These are phyloP conservation scores for Clohesyomyces aquaticus DNA, from an alignment of 495 filamentous ascomycete species.

Conservation along the genomic window DNA sequence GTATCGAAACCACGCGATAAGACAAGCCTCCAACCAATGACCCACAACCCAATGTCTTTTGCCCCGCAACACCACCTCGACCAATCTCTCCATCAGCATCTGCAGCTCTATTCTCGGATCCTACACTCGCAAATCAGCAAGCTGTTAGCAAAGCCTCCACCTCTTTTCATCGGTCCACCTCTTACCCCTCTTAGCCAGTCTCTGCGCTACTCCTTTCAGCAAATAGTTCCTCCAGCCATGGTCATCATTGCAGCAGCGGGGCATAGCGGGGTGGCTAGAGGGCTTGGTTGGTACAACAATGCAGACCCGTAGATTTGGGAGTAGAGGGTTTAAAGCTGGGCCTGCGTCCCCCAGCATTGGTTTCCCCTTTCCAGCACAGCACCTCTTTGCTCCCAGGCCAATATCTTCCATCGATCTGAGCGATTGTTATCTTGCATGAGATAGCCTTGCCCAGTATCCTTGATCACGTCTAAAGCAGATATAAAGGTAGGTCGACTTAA, in stretches of 20 bases:
- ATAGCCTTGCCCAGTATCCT: neutral
- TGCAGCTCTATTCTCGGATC: neutral
- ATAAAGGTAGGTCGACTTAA: neutral
- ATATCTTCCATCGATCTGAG: conserved; percentile 12
- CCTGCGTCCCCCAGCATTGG: conserved; percentile 19
- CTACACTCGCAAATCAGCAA: conserved; percentile 2
- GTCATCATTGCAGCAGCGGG: neutral
- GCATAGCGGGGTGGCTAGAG: neutral
- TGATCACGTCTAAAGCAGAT: neutral
- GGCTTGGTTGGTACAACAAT: neutral
- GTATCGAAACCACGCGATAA: conserved; percentile 23
- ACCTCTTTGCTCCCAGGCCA: no score
- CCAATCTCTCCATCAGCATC: neutral
- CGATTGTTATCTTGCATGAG: conserved; percentile 1
- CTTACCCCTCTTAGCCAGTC: neutral
- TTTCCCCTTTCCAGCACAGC: conserved; percentile 18
- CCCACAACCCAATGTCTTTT: neutral
- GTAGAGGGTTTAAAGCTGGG: conserved; percentile 4
- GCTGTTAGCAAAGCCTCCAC: conserved; percentile 10
- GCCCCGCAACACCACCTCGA: conserved; percentile 22
- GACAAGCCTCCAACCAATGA: neutral
- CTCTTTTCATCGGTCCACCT: neutral
- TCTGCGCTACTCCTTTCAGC: conserved; percentile 12
- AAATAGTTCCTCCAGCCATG: conserved; percentile 12
- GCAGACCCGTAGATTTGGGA: neutral